Base-by-base conservation (phyloP, 108 stramenopile genomes). In the Pseudonitzschia multistriata region DNA sequence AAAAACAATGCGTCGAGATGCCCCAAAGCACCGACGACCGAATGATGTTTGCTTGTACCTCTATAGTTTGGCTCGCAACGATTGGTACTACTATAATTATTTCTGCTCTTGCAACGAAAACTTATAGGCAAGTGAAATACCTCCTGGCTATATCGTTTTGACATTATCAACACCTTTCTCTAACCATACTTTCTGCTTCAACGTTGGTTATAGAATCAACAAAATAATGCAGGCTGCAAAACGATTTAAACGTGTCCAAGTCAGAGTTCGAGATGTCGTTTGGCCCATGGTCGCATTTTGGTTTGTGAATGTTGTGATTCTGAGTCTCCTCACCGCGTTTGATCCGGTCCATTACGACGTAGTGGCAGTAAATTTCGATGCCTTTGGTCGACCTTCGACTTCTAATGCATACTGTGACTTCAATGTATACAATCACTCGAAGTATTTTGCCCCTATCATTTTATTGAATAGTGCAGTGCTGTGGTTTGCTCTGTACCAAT, bases 21-120 rank as follows among this genome's bases (percentile, higher is more conserved):
- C 52, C 31, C 66, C 62, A 53, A 52, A 60, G 10, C 52, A 19
- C n/a, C n/a, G n/a, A n/a, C n/a, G n/a, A n/a, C n/a, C n/a, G n/a
- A n/a, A n/a, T n/a, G n/a, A n/a, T n/a, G n/a, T n/a, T n/a, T 3
- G 63, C 64, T 10, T 70, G 68, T 39, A 56, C 17, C 31, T 8
- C 42, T 10, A 52, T 45, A 17, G 34, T 54, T 8, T 70, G 68
- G 68, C 37, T 70, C 7, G 17, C 35, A 8, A 22, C 13, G 25
- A 5, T 56, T 17, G 68, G 68, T 36, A 57, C 36, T 8, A 35
- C 56, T 35, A 6, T 70, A 10, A 45, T 39, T 24, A 37, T 70
- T 25, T 50, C 68, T 21, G 82, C 82, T 30, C 72, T 86, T 27
- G 74, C 70, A 33, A 66, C 79, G 37, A 86, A 86, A 68, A 79